Base-by-base conservation (phyloP, 192 early-diverging fungal genomes). In the Coemansia sp. region DNA sequence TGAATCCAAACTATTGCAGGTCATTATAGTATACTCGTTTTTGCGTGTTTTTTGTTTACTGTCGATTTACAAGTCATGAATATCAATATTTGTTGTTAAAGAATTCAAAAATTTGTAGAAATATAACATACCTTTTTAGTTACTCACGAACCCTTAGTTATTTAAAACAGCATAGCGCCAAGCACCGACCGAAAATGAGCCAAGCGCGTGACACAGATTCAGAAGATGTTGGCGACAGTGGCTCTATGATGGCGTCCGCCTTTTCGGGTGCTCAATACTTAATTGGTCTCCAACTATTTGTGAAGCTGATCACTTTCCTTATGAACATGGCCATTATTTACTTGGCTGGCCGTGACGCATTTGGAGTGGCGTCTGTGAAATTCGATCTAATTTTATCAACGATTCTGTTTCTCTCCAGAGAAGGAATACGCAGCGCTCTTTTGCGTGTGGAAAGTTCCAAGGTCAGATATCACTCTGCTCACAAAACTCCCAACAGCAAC, bases 301-400 rank as follows among this genome's bases (percentile, higher is more conserved):
- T 91, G 1, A 78, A 89, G 8, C 77, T 92, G 64, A 69, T 87
- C 20, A 96, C 97, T 0, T 97, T 99, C 72, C 61, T 82, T 23
- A 79, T 94, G 23, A 93, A 95, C 79, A 89, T 92, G 58, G 70
- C 92, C 46, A 83, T 94, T 0, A 70, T 93, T 25, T 87, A 90
- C 18, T 86, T 85, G 56, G 87, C 91, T 9, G 84, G 89, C 10
- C 84, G 89, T 13, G 72, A 86, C 26, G 89, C 90, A 10, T 86
- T 97, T 45, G 95, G 95, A 0, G 84, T 95, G 8, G 93, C 92
- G 0, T 87, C 88, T 2, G 90, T 94, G 12, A 82, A 91, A 37
- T 77, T 97, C 29, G 94, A 99, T 77, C 84, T 99, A 15, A 70
- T 95, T 16, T 83, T 92, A 9, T 87, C 92, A n/a, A 94, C 95